These are phyloP conservation scores for Venturia nashicola DNA, from an alignment of 2,329 filamentous ascomycete genomes.

Conservation along the genomic window DNA sequence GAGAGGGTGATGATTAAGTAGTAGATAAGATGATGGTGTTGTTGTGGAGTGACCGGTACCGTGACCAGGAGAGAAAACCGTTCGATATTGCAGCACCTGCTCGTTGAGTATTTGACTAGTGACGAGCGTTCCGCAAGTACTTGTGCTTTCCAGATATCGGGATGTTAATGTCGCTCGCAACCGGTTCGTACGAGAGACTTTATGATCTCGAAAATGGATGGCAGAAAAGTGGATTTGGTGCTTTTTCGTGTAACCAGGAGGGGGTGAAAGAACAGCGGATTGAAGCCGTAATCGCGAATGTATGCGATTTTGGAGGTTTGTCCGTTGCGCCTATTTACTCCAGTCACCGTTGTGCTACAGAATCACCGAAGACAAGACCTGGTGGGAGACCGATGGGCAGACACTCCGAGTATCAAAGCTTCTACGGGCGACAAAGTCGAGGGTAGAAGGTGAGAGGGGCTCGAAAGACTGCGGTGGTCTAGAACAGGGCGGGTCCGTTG, in stretches of 20 bases:
- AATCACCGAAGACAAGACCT: constrained; percentile 29
- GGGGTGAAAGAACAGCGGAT: constrained; percentile 2
- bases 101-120: constrained; percentile 6
- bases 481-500: constrained; percentile 24
- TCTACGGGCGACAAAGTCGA: constrained; percentile 6
- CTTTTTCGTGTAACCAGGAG: constrained; percentile 4
- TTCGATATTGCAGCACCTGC: constrained; percentile 8
- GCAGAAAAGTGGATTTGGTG: neutral
- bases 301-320: constrained; percentile 2
- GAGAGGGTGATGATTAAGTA: constrained; percentile 8
- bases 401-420: constrained; percentile 20
- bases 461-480: constrained; percentile 24
- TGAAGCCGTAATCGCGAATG: constrained; percentile 4
- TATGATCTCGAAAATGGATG: neutral
- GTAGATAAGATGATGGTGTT: constrained; percentile 3
- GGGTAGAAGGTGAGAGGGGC: constrained; percentile 7
- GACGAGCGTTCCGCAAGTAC: constrained; percentile 8
- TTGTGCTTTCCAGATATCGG: constrained; percentile 2
- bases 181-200: neutral
- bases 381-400: constrained; percentile 22
- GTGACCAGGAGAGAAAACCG: constrained; percentile 8
- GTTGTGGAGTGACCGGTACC: constrained; percentile 7
- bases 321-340: constrained; percentile 16
- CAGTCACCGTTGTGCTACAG: constrained; percentile 32
- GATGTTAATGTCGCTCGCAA: constrained; percentile 2